These are phyloP conservation scores for Capsicum baccatum DNA, from an alignment of 257 asterid genomes.

Conservation along the genomic window DNA sequence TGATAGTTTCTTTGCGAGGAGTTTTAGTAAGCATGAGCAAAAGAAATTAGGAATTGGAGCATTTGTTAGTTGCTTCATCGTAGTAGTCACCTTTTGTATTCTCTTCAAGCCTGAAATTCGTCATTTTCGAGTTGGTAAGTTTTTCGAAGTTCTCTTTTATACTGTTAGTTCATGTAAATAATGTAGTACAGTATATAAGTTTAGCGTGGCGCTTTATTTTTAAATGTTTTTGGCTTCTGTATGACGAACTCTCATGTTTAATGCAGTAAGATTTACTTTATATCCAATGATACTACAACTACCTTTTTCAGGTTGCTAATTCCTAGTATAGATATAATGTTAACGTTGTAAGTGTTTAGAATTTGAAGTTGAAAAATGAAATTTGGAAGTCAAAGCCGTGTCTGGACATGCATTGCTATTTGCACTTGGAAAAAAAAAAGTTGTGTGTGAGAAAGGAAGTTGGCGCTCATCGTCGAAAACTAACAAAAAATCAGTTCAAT, in stretches of 20 bases:
- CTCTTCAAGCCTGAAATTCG: slow-evolving; percentile 39
- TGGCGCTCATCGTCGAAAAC: background rate
- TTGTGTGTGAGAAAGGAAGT: background rate
- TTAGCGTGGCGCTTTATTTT: too few species aligned
- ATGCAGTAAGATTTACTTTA: background rate
- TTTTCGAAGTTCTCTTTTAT: background rate
- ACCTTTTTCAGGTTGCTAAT: too few species aligned
- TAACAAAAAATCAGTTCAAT: background rate
- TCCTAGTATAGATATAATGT: too few species aligned
- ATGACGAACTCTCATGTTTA: background rate
- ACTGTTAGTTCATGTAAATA: background rate
- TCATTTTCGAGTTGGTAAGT: slow-evolving; percentile 23
- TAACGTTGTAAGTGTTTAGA: too few species aligned
- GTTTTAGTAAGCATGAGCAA: slow-evolving; percentile 46
- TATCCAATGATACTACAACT: too few species aligned
- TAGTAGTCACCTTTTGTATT: slow-evolving; percentile 41
- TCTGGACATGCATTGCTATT: background rate
- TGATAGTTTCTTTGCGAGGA: slow-evolving; percentile 43
- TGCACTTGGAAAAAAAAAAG: background rate
- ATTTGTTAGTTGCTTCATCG: slow-evolving; percentile 43
- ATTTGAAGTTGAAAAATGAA: too few species aligned
- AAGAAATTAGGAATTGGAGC: slow-evolving; percentile 48
- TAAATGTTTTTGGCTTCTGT: background rate
- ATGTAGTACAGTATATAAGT: background rate
- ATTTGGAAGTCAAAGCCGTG: background rate